Base-by-base conservation (phyloP, 495 filamentous ascomycete species). In the Platismatia glauca region DNA sequence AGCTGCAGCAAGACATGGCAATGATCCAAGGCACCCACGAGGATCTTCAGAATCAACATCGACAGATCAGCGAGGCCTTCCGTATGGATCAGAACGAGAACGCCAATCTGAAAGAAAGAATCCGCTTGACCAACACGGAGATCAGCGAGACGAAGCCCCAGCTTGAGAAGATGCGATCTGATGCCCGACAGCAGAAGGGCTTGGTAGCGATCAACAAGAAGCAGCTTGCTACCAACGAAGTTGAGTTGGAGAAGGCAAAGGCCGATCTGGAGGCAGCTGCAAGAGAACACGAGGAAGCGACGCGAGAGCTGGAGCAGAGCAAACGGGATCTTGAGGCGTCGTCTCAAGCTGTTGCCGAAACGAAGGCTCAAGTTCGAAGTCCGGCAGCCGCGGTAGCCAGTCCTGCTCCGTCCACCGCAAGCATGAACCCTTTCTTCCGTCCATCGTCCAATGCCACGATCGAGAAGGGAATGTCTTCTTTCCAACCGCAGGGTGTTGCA, bases 151-250 rank as follows among this genome's bases (percentile, higher is more conserved):
- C 97, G 37, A 91, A 89, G 72, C 91, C 90, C 11, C 85, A 91
- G 57, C 79, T 97, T 57, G 94, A 98, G 67, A 96, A 96, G 76
- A 78, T 95, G 59, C 87, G 89, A 70, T 88, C 85, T 15, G 89
- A 94, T 66, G 89, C 91, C 44, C 84, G 94, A 27, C 94, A 96
- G 71, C 91, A 97, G 75, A 96, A 95, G 74, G 94, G 94, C 13
- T 75, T 96, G 50, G 94, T 95, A 52, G 90, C 95, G 7, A 97
- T 98, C 74, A 95, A 95, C 76, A 97, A 95, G 77, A 97, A 98
- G 76, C 94, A 98, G 75, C 79, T 97, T 55, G 81, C 88, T 41
- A 96, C 93, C 2, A 86, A 86, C 64, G 95, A 98, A 73, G 82
- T 79, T 37, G 94, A 97, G 69, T 81, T 87, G 20, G 92, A 96